Evolutionary conservation across 352 stramenopile genomes (phyloP).

Genomic region (Globisporangium polare): DNA sequence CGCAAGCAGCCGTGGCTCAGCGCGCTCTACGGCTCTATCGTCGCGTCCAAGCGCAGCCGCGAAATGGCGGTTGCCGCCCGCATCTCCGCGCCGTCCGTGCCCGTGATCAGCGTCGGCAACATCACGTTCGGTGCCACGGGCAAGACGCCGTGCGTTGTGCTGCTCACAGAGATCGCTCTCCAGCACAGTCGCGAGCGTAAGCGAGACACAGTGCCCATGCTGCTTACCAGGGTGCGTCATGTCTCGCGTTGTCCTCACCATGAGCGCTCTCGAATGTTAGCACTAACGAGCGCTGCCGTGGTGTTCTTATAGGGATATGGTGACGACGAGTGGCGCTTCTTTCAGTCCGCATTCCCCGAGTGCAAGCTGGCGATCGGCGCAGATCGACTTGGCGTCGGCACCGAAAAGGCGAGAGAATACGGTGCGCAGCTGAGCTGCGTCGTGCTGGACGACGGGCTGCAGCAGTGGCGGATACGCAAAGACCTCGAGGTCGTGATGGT

Average conservation of each 20-base stretch:
- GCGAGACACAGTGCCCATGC: conserved; percentile 26
- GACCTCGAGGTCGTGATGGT: conserved; percentile 74
- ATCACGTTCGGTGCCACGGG: conserved; percentile 69
- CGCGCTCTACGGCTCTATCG: conserved; percentile 30
- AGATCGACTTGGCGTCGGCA: conserved; percentile 28
- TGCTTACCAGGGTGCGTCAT: conserved; percentile 42
- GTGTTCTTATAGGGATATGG: conserved; percentile 40
- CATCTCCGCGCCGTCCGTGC: conserved; percentile 28
- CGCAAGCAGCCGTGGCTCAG: conserved; percentile 32
- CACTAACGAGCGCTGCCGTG: neutral
- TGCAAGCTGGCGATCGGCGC: conserved; percentile 38
- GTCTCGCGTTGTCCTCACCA: neutral
- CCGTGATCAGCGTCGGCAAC: conserved; percentile 67
- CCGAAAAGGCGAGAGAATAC: conserved; percentile 7
- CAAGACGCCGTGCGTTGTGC: conserved; percentile 63
- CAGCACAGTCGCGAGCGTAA: neutral
- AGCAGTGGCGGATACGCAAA: conserved; percentile 61
- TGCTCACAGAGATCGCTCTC: conserved; percentile 28
- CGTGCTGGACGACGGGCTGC: conserved; percentile 61
- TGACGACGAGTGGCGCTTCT: conserved; percentile 66
- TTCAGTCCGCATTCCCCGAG: conserved; percentile 36
- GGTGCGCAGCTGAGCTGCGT: conserved; percentile 30
- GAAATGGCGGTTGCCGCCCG: conserved; percentile 21
- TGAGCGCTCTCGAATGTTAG: too few relatives aligned
- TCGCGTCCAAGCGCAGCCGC: conserved; percentile 28